Evolutionary conservation across 78 protist species (phyloP).

Genomic region (Cavenderia fasciculata): DNA sequence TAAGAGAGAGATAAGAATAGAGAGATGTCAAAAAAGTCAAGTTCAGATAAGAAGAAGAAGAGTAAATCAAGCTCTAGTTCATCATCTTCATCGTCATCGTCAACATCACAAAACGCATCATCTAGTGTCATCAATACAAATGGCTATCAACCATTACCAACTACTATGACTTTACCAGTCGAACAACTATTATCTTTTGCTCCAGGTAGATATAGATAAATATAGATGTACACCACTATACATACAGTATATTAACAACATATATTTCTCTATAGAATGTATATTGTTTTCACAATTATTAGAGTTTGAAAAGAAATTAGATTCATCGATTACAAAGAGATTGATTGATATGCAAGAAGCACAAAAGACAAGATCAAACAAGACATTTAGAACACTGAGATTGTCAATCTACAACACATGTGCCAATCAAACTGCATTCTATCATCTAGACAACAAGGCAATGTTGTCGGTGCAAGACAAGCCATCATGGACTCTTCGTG

Average conservation of each 20-base stretch:
- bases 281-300: conserved; percentile 35
- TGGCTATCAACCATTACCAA: conserved; percentile 30
- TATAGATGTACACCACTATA: too few relatives aligned
- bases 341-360: conserved; percentile 57
- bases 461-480: conserved; percentile 14
- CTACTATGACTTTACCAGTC: conserved; percentile 34
- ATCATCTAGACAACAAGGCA: conserved; percentile 66
- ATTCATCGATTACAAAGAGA: conserved; percentile 34
- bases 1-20: too few relatives aligned
- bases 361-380: not conserved
- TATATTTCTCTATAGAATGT: too few relatives aligned
- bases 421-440: conserved; percentile 42
- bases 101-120: not conserved
- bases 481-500: conserved; percentile 70
- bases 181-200: conserved; percentile 37
- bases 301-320: conserved; percentile 70
- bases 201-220: too few relatives aligned
- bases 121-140: not conserved
- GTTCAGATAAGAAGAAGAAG: conserved; percentile 10
- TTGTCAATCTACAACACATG: conserved; percentile 54
- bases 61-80: not conserved
- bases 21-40: too few relatives aligned
- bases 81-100: conserved; percentile 1
- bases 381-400: conserved; percentile 31
- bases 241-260: too few relatives aligned